Conservation (phyloP, 2,329 filamentous ascomycete species). For the Akanthomyces lecanii region DNA sequence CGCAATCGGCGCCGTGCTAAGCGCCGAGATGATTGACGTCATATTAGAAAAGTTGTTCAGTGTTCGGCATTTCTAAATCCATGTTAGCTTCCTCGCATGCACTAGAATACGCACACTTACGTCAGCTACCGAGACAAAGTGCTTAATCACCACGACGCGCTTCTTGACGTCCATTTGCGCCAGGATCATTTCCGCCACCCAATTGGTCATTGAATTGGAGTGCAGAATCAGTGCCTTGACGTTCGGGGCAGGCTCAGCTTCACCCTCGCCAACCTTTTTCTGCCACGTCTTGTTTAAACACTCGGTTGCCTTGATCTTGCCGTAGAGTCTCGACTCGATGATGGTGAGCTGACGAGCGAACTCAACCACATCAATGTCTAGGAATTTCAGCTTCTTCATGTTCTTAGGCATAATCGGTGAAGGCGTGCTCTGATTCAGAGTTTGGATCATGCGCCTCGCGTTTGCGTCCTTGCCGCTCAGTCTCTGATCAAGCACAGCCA, state of each 20-base stretch:
- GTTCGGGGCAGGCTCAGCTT: slow-evolving; percentile 83
- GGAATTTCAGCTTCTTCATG: slow-evolving; percentile 98
- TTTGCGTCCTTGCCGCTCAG: slow-evolving; percentile 83
- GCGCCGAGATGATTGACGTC: slow-evolving; percentile 93
- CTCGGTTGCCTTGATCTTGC: slow-evolving; percentile 92
- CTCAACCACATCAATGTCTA: slow-evolving; percentile 92
- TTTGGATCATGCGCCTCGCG: slow-evolving; percentile 81
- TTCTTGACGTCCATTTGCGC: slow-evolving; percentile 93
- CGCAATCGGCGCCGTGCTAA: slow-evolving; percentile 91
- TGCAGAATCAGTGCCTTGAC: slow-evolving; percentile 95
- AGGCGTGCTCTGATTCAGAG: slow-evolving; percentile 75
- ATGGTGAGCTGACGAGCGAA: slow-evolving; percentile 98
- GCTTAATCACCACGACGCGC: slow-evolving; percentile 94
- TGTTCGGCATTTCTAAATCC: slow-evolving; percentile 74
- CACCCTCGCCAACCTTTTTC: slow-evolving; percentile 81
- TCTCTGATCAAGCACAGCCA: slow-evolving; percentile 84
- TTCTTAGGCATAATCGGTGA: slow-evolving; percentile 94
- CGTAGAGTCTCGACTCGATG: slow-evolving; percentile 90
- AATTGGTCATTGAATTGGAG: slow-evolving; percentile 98
- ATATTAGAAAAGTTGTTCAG: slow-evolving; percentile 97
- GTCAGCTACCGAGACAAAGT: slow-evolving; percentile 94
- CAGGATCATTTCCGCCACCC: slow-evolving; percentile 98
- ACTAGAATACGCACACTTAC: slow-evolving; percentile 49
- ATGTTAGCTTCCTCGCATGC: slow-evolving; percentile 19
- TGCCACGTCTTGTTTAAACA: slow-evolving; percentile 99